Percentiles rank a stretch among this genome's conserved stretches.
Conservation (phyloP, 2,329 filamentous ascomycete species). For the Thielaviopsis musarum region DNA sequence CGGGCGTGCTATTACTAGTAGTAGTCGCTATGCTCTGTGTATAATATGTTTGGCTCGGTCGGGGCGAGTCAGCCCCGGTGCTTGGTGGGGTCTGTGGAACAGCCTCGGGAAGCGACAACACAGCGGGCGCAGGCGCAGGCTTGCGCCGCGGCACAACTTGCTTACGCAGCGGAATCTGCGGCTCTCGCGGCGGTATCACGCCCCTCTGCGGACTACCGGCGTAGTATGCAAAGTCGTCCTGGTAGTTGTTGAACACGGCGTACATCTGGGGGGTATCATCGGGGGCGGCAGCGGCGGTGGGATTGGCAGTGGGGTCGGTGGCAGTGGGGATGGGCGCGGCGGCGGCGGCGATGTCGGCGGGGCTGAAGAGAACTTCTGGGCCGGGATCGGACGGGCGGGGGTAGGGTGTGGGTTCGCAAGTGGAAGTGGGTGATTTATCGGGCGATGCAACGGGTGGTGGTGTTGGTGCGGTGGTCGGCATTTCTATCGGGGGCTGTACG, state of each 20-base stretch:
- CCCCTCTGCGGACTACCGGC: constrained; percentile 1
- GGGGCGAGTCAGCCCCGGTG: too few species aligned
- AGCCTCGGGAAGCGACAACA: too few species aligned
- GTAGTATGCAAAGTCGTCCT: constrained; percentile 7
- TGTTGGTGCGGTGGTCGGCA: background rate
- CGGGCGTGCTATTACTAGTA: background rate
- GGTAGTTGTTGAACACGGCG: constrained; percentile 8
- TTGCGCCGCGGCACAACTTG: background rate
- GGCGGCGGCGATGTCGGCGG: background rate
- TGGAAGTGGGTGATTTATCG: background rate
- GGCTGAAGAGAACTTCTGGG: background rate
- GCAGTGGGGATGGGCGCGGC: background rate
- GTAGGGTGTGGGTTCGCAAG: too few species aligned
- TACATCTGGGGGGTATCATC: constrained; percentile 6
- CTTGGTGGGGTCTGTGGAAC: background rate
- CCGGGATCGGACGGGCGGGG: background rate
- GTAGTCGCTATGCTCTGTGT: too few species aligned
- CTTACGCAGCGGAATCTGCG: background rate
- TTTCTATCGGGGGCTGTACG: background rate
- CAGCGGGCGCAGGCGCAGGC: background rate
- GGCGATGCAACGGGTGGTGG: background rate
- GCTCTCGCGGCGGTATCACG: background rate
- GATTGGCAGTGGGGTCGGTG: background rate
- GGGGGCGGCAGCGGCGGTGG: background rate
- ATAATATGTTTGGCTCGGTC: too few species aligned